These are phyloP conservation scores for Phytophthora boehmeriae DNA, from an alignment of 352 stramenopile genomes.

Conservation along the genomic window DNA sequence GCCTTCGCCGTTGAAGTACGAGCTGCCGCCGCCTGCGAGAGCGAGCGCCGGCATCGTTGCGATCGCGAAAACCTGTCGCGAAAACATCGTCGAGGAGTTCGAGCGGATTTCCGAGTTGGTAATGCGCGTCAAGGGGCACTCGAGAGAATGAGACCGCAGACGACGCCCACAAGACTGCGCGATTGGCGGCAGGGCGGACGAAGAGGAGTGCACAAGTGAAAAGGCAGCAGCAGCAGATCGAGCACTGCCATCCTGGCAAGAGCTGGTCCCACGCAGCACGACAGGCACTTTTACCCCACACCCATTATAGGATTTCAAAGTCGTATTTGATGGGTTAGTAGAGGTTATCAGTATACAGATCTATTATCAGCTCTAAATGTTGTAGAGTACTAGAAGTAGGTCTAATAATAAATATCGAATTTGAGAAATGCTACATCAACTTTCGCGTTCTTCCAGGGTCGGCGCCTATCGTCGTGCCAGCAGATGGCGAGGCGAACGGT, in stretches of 20 bases:
- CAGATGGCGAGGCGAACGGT: neutral
- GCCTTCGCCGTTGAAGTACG: slow-evolving; percentile 49
- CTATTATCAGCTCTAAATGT: too few species aligned
- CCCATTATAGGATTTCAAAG: too few species aligned
- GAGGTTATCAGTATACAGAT: too few species aligned
- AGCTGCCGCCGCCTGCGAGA: slow-evolving; percentile 12
- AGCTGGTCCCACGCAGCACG: neutral
- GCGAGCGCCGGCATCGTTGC: slow-evolving; percentile 15
- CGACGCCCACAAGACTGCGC: slow-evolving; percentile 1
- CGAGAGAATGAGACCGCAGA: neutral
- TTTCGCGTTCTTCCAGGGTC: neutral
- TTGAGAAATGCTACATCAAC: too few species aligned
- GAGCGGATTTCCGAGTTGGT: slow-evolving; percentile 9
- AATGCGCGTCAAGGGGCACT: slow-evolving; percentile 7
- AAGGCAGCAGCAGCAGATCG: slow-evolving; percentile 19
- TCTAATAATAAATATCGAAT: too few species aligned
- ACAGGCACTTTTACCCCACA: too few species aligned
- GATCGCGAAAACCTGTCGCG: slow-evolving; percentile 19
- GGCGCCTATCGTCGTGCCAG: neutral
- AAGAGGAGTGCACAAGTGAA: neutral
- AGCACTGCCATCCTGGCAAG: slow-evolving; percentile 8
- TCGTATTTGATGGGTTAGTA: too few species aligned
- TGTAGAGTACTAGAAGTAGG: too few species aligned
- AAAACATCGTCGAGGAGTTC: neutral
- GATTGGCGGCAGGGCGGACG: slow-evolving; percentile 13